Percentiles rank a stretch among this genome's conserved stretches.
Conservation (phyloP, 2,329 filamentous ascomycete genomes). For the Phialocephala sp. region DNA sequence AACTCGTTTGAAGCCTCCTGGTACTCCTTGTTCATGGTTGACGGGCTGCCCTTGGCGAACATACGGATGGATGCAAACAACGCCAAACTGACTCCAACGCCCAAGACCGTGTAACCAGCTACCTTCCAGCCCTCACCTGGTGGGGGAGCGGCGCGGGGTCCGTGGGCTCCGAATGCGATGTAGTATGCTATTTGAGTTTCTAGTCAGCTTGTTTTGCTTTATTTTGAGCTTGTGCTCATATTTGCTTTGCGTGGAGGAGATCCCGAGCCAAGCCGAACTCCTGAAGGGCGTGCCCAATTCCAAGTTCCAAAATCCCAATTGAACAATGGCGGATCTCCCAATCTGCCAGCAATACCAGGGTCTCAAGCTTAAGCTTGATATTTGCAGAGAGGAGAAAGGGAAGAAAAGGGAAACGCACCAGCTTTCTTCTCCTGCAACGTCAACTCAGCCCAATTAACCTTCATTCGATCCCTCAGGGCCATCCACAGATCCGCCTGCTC, state of each 20-base stretch:
- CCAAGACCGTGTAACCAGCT: slow-evolving; percentile 72
- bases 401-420: slow-evolving; percentile 65
- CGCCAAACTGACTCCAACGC: slow-evolving; percentile 68
- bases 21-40: slow-evolving; percentile 96
- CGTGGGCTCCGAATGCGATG: slow-evolving; percentile 97
- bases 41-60: slow-evolving; percentile 74
- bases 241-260: not conserved
- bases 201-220: too few species aligned
- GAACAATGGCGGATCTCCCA: not conserved
- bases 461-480: slow-evolving; percentile 97
- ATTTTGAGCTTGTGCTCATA: slow-evolving; percentile 9
- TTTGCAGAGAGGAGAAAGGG: not conserved
- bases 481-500: slow-evolving; percentile 99
- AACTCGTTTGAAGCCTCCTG: slow-evolving; percentile 96
- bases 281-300: not conserved
- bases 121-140: slow-evolving; percentile 86
- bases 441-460: slow-evolving; percentile 94
- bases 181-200: slow-evolving; percentile 77
- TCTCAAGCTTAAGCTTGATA: not conserved
- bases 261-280: not conserved
- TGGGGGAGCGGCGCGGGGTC: slow-evolving; percentile 81
- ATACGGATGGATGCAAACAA: slow-evolving; percentile 76
- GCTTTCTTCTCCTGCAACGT: slow-evolving; percentile 99
- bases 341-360: not conserved
- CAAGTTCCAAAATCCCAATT: not conserved